These are phyloP conservation scores for Chalciporus chontae DNA, from an alignment of 768 basidiomycete genomes.

Conservation along the genomic window DNA sequence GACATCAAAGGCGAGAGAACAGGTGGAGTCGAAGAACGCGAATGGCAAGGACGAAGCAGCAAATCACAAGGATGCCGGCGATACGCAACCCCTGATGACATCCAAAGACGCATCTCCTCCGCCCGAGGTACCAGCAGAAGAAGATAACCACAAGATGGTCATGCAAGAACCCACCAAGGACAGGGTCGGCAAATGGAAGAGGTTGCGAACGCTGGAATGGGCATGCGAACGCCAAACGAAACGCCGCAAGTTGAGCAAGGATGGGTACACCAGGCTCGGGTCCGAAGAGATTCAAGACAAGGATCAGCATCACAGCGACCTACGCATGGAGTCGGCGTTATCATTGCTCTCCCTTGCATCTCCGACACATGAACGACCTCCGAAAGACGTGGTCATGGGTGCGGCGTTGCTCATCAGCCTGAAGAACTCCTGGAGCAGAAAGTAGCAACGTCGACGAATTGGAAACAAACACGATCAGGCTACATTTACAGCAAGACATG, in stretches of 20 bases:
- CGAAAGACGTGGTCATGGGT: conserved; percentile 26
- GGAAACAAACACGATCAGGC: conserved; percentile 17
- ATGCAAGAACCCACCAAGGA: conserved; percentile 11
- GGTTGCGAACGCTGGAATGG: conserved; percentile 40
- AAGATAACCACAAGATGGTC: not conserved
- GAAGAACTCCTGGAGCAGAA: conserved; percentile 28
- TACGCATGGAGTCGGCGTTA: conserved; percentile 24
- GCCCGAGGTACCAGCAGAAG: not conserved
- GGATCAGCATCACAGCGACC: conserved; percentile 1
- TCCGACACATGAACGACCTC: not conserved
- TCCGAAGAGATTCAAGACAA: conserved; percentile 18
- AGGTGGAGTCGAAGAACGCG: not conserved
- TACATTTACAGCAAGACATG: conserved; percentile 26
- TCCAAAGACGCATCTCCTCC: not conserved
- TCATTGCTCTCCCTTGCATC: conserved; percentile 30
- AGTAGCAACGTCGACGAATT: conserved; percentile 15
- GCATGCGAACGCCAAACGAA: conserved; percentile 41
- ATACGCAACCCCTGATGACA: not conserved
- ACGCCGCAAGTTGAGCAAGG: conserved; percentile 29
- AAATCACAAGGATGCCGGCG: conserved; percentile 1
- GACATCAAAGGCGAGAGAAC: conserved; percentile 8
- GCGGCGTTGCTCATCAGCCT: conserved; percentile 28
- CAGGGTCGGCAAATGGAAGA: conserved; percentile 13
- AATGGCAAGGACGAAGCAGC: not conserved
- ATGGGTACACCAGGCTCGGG: conserved; percentile 11